Evolutionary conservation across 495 filamentous ascomycete genomes (phyloP).

Genomic region (Hyaloscypha variabilis): DNA sequence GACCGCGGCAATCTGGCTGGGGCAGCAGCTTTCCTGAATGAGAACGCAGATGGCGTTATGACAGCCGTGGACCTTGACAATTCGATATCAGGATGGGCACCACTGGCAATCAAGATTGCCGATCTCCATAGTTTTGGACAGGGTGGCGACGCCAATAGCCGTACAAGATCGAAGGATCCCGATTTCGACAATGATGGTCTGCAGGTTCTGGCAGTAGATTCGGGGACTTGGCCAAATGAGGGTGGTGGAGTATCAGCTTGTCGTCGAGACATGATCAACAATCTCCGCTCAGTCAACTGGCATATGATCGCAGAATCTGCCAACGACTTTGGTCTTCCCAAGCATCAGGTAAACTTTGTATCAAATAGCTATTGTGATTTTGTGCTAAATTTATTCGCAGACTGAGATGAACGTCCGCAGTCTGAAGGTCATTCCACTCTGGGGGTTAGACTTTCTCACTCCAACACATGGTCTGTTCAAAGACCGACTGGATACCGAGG

Average conservation of each 20-base stretch:
- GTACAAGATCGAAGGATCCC: slow-evolving; percentile 43
- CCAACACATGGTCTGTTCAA: slow-evolving; percentile 60
- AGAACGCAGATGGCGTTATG: slow-evolving; percentile 59
- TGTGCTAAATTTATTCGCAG: not conserved
- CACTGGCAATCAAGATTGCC: slow-evolving; percentile 62
- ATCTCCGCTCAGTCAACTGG: slow-evolving; percentile 62
- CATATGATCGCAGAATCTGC: slow-evolving; percentile 69
- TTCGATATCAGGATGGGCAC: slow-evolving; percentile 59
- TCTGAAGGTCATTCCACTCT: slow-evolving; percentile 65
- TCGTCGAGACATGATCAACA: slow-evolving; percentile 68
- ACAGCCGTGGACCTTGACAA: slow-evolving; percentile 64
- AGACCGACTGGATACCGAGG: slow-evolving; percentile 54
- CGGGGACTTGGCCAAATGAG: slow-evolving; percentile 68
- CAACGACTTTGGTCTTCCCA: slow-evolving; percentile 66
- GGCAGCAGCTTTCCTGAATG: slow-evolving; percentile 58
- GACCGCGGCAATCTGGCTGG: slow-evolving; percentile 54
- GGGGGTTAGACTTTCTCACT: slow-evolving; percentile 66
- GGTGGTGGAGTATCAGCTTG: slow-evolving; percentile 69
- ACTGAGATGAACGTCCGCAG: slow-evolving; percentile 65
- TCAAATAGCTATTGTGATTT: too few species aligned
- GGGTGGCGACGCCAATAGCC: slow-evolving; percentile 58
- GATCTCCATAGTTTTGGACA: slow-evolving; percentile 67
- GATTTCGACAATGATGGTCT: slow-evolving; percentile 53
- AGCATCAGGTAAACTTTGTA: slow-evolving; percentile 53
- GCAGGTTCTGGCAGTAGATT: slow-evolving; percentile 66